Evolutionary conservation across 768 basidiomycete genomes (phyloP).

Genomic region (Hygrophoropsis aurantiaca): DNA sequence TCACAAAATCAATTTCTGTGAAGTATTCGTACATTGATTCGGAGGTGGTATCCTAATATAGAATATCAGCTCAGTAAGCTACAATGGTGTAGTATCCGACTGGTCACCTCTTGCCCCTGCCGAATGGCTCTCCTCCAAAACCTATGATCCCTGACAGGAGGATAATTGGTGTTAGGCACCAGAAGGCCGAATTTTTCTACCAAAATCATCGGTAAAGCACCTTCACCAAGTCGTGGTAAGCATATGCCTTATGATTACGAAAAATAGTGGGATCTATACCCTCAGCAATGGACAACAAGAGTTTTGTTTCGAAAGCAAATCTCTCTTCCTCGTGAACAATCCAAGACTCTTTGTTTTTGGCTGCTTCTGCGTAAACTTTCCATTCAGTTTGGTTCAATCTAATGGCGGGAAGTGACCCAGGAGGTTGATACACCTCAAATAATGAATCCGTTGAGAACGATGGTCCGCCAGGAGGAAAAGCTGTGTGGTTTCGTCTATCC

Average conservation of each 20-base stretch:
- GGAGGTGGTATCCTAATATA: background rate
- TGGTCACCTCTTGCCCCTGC: background rate
- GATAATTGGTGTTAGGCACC: background rate
- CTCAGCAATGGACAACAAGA: background rate
- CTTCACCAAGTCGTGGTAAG: no score
- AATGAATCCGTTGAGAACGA: no score
- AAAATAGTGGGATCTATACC: background rate
- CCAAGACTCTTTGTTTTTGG: background rate
- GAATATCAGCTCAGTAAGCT: background rate
- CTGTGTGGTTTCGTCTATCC: no score
- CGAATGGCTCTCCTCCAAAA: no score
- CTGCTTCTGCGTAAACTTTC: background rate
- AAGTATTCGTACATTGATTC: constrained; percentile 1
- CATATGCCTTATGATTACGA: no score
- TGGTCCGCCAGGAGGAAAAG: no score
- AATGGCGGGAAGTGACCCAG: no score
- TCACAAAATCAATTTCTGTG: background rate
- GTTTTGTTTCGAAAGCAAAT: background rate
- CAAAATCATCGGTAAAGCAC: background rate
- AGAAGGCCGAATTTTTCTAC: background rate
- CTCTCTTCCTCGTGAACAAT: background rate
- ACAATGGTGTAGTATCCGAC: background rate
- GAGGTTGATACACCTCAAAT: no score
- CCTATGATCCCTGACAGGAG: background rate
- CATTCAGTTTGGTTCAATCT: background rate